Base-by-base conservation (phyloP, 495 filamentous ascomycete genomes). In the Aspergillus cavernicola region DNA sequence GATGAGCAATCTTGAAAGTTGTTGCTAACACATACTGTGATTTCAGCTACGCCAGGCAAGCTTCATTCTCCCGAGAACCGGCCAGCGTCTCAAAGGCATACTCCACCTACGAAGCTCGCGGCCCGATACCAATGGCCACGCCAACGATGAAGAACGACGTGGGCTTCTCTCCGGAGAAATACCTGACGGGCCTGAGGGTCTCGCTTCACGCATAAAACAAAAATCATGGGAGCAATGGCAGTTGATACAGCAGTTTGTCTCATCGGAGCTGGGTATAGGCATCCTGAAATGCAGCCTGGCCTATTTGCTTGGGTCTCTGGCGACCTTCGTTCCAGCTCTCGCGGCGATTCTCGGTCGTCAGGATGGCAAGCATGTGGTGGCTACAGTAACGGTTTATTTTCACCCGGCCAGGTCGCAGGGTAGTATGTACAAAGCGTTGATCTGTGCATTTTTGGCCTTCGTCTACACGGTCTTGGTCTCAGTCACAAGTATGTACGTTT, bases 361-460 rank as follows among this genome's bases (percentile, higher is more conserved):
- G 62, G 92, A 97, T 75, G 90, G 92, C 19, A 98, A 98, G 66
- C 93, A 97, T 69, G 85, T 97, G 73, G 92, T 96, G 33, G 89
- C 90, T 41, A 95, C 91, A 2, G 81, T 96, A 42, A 90, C 88
- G 16, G 92, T 96, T 9, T 98, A 97, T 61, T 98, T 97, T 69
- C 92, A 98, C 67, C 92, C 93, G n/a, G 90, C 92, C 11, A 78
- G 93, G 53, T 85, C 89, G 16, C 83, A 86, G 38, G 93, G 93
- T 4, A 91, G 89, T 66, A 96, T 96, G 91, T 82, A 85, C 51
- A 87, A 96, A 64, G 92, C 92, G 6, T 83, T 87, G 22, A 64
- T 95, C n/a, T 87, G 92, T 55, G 90, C 92, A 4, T 66, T 88
- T 44, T 72, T 86, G 19, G 92, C 92, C 1, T 89, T 96, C 53